Evolutionary conservation across 176 grass and related monocot species (phyloP).

Genomic region (Thalia dealbata): DNA sequence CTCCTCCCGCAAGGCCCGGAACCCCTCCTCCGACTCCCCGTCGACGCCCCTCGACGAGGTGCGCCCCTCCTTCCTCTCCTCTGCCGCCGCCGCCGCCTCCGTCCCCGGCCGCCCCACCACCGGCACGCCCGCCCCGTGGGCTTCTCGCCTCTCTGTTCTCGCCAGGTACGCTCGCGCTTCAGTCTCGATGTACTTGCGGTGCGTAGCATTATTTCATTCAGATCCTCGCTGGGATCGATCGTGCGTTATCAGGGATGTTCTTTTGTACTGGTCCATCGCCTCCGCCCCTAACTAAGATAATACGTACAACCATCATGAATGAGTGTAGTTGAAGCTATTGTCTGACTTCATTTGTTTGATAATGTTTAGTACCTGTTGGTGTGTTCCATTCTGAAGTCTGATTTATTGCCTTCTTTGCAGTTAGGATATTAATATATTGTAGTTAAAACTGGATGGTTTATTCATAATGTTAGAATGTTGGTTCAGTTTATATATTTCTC

Average conservation of each 20-base stretch:
- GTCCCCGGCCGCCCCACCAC: constrained; percentile 47
- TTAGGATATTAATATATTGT: neutral
- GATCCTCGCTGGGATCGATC: neutral
- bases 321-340: no score
- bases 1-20: constrained; percentile 22
- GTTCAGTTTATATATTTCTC: neutral
- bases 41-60: constrained; percentile 18
- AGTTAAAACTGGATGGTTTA: neutral
- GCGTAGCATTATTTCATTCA: neutral
- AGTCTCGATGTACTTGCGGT: neutral
- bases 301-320: no score
- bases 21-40: constrained; percentile 9
- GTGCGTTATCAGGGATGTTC: neutral
- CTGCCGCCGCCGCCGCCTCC: constrained; percentile 22
- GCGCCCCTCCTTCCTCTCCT: neutral
- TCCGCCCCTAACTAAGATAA: no score
- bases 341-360: no score
- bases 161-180: constrained; percentile 39
- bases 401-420: neutral
- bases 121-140: constrained; percentile 81
- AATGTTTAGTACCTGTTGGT: no score
- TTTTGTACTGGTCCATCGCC: no score
- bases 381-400: neutral
- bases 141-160: constrained; percentile 54
- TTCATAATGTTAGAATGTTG: neutral